Conservation (phyloP, 306 rosid genomes). For the Quercus variabilis region DNA sequence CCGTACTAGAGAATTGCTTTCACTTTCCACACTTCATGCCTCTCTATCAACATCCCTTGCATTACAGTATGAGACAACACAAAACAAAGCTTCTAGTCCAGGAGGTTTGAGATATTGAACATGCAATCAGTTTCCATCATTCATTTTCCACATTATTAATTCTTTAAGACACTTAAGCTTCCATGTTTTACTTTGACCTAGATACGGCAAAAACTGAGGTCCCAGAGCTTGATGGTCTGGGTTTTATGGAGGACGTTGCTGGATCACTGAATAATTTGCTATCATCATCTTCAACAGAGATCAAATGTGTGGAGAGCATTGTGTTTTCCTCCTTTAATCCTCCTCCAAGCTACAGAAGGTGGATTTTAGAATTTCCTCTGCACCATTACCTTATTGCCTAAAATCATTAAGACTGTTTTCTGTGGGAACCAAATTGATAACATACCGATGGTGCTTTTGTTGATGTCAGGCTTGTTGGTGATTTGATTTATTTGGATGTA, state of each 20-base stretch:
- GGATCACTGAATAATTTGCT: constrained; percentile 84
- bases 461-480: constrained; percentile 84
- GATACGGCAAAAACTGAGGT: constrained; percentile 64
- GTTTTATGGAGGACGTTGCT: constrained; percentile 91
- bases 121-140: neutral
- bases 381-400: constrained; percentile 8
- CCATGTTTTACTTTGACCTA: constrained; percentile 31
- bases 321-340: constrained; percentile 97
- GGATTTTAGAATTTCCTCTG: constrained; percentile 5
- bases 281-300: constrained; percentile 63
- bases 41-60: constrained; percentile 97
- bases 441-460: constrained; percentile 6
- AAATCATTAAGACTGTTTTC: neutral
- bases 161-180: constrained; percentile 21
- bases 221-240: constrained; percentile 86
- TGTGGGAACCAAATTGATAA: constrained; percentile 3
- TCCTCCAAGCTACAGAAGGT: constrained; percentile 97
- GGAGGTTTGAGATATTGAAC: constrained; percentile 54
- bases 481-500: constrained; percentile 93
- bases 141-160: neutral
- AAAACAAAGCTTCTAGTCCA: constrained; percentile 62
- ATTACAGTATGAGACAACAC: constrained; percentile 69
- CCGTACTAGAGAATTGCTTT: constrained; percentile 88
- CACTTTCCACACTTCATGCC: constrained; percentile 88
- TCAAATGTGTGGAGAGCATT: constrained; percentile 80